These are phyloP conservation scores for Colletotrichum sp. DNA, from an alignment of 2,329 filamentous ascomycete species.

Conservation along the genomic window DNA sequence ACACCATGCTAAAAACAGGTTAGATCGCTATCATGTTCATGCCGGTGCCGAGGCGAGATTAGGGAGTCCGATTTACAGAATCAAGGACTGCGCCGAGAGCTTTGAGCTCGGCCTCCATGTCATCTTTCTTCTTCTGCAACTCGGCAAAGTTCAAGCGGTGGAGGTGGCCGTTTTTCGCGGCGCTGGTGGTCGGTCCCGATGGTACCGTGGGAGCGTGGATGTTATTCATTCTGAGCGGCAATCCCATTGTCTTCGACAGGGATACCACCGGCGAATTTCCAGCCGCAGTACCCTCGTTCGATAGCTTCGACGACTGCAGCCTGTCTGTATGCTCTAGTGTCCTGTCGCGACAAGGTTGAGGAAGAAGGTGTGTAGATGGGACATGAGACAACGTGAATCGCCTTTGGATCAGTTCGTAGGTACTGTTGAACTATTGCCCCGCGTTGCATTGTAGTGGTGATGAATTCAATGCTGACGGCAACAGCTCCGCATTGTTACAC, in stretches of 20 bases:
- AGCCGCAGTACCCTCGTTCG: too few species aligned
- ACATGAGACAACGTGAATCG: background rate
- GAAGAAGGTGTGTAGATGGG: background rate
- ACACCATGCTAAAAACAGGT: slow-evolving; percentile 76
- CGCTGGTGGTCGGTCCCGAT: slow-evolving; percentile 75
- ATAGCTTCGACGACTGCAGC: background rate
- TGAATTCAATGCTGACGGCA: background rate
- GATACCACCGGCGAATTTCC: background rate
- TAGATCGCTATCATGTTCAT: background rate
- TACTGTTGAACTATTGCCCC: background rate
- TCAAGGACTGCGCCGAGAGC: slow-evolving; percentile 86
- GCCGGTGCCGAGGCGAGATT: background rate
- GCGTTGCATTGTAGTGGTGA: background rate
- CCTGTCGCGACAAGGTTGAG: background rate
- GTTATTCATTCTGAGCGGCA: slow-evolving; percentile 53
- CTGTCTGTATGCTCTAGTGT: background rate
- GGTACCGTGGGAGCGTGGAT: slow-evolving; percentile 65
- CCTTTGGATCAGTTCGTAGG: background rate
- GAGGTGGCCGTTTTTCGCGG: slow-evolving; percentile 64
- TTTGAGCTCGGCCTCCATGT: slow-evolving; percentile 84
- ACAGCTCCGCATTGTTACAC: background rate
- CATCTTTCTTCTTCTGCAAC: slow-evolving; percentile 84
- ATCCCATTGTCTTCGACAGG: slow-evolving; percentile 1
- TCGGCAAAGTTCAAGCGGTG: slow-evolving; percentile 74
- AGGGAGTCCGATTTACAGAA: slow-evolving; percentile 61